Evolutionary conservation across 176 grass and related monocot genomes (phyloP).

Genomic region (Aegilops speltoides): DNA sequence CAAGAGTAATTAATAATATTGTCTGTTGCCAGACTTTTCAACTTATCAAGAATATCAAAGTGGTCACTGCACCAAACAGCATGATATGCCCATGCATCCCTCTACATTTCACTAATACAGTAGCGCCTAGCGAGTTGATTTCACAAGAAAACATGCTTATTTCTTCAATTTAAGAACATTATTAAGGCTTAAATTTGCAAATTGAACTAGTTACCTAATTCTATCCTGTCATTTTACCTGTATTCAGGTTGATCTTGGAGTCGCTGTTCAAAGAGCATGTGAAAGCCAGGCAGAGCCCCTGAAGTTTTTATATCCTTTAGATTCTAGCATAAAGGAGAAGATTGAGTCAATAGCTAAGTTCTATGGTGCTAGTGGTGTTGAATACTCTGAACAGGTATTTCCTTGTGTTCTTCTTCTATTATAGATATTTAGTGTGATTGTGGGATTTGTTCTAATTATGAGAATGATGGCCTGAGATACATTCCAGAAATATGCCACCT

Average conservation of each 20-base stretch:
- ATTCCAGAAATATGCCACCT: neutral
- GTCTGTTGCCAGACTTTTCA: neutral
- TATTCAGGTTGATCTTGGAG: conserved; percentile 87
- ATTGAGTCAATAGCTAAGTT: conserved; percentile 90
- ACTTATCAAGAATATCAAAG: neutral
- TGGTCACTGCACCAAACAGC: neutral
- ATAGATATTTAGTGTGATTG: neutral
- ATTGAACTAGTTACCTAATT: neutral
- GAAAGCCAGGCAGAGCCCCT: conserved; percentile 69
- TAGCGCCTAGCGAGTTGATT: neutral
- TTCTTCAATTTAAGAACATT: neutral
- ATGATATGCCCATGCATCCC: neutral
- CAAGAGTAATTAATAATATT: neutral
- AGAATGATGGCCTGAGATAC: neutral
- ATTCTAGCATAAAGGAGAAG: conserved; percentile 90
- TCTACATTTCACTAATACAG: neutral
- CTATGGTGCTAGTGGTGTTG: conserved; percentile 84
- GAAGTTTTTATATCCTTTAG: conserved; percentile 86
- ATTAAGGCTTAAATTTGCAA: neutral
- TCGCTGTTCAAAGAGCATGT: conserved; percentile 86
- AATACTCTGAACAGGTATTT: conserved; percentile 87
- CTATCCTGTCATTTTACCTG: neutral
- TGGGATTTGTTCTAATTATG: neutral
- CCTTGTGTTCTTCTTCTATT: neutral
- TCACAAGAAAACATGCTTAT: neutral